Evolutionary conservation across 2,329 filamentous ascomycete genomes (phyloP).

Genomic region (Sporothrix protearum): DNA sequence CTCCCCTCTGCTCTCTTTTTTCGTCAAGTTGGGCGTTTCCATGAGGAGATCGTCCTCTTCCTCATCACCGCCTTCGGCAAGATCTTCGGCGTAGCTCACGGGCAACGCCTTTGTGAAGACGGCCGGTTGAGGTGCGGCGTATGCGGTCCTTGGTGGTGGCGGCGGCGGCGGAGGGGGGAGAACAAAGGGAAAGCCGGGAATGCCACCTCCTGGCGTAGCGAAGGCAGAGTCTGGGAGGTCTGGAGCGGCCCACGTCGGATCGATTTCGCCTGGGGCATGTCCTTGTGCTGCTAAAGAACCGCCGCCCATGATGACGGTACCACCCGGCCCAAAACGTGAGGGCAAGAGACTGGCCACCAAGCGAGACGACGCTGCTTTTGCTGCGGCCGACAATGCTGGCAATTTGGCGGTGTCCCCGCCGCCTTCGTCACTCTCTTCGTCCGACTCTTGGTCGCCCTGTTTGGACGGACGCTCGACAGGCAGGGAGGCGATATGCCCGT

Average conservation of each 20-base stretch:
- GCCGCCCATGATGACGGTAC: conserved; percentile 3
- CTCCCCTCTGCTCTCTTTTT: neutral
- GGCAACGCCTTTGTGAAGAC: conserved; percentile 20
- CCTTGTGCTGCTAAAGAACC: neutral
- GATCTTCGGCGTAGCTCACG: conserved; percentile 12
- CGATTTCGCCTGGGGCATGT: conserved; percentile 26
- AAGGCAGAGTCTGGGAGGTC: conserved; percentile 34
- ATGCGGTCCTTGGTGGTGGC: neutral
- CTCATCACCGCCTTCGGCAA: conserved; percentile 26
- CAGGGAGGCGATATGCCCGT: conserved; percentile 68
- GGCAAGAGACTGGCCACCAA: neutral
- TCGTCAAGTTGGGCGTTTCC: neutral
- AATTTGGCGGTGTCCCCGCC: neutral
- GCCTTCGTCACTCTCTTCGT: conserved; percentile 23
- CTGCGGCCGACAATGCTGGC: neutral
- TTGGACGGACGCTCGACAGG: conserved; percentile 36
- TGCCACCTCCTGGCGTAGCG: neutral
- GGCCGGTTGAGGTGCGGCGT: neutral
- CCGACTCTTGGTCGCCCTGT: conserved; percentile 30
- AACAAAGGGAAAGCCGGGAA: neutral
- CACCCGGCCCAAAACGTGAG: conserved; percentile 23
- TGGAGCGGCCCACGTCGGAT: conserved; percentile 41
- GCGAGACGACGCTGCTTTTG: neutral
- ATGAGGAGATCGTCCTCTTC: conserved; percentile 33
- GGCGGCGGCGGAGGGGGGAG: neutral